Conservation (phyloP, 2,329 filamentous ascomycete species). For the Nemania sp. region DNA sequence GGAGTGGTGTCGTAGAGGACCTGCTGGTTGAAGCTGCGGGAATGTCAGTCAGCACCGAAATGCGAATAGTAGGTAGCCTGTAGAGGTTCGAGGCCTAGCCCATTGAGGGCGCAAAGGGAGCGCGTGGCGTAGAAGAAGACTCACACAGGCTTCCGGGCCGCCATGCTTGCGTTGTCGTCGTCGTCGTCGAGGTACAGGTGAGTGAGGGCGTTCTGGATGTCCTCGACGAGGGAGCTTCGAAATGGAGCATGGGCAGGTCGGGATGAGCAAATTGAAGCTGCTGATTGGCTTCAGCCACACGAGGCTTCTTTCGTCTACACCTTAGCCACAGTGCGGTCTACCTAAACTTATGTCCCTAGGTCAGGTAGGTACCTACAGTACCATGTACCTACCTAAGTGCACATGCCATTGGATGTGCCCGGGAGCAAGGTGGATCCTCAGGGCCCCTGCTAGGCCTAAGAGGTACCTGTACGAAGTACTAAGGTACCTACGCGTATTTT, state of each 20-base stretch:
- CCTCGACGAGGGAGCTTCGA: slow-evolving; percentile 30
- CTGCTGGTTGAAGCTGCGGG: slow-evolving; percentile 85
- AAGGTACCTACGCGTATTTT: background rate
- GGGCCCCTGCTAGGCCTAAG: too few species aligned
- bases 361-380: too few species aligned
- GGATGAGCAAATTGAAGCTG: slow-evolving; percentile 39
- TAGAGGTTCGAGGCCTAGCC: background rate
- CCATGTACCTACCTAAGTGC: too few species aligned
- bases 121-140: slow-evolving; percentile 28
- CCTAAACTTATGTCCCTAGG: too few species aligned
- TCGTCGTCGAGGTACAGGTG: slow-evolving; percentile 12
- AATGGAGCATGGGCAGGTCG: slow-evolving; percentile 34
- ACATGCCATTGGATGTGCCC: too few species aligned
- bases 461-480: background rate
- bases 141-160: slow-evolving; percentile 64
- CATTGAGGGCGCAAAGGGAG: slow-evolving; percentile 20
- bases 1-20: slow-evolving; percentile 95
- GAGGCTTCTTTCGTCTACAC: background rate
- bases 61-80: background rate
- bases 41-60: background rate
- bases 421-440: too few species aligned
- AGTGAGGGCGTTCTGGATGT: slow-evolving; percentile 23
- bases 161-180: slow-evolving; percentile 54
- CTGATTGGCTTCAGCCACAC: slow-evolving; percentile 42
- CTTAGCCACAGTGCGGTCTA: slow-evolving; percentile 16